Evolutionary conservation across 768 basidiomycete species (phyloP).

Genomic region (Fomitopsis serialis): DNA sequence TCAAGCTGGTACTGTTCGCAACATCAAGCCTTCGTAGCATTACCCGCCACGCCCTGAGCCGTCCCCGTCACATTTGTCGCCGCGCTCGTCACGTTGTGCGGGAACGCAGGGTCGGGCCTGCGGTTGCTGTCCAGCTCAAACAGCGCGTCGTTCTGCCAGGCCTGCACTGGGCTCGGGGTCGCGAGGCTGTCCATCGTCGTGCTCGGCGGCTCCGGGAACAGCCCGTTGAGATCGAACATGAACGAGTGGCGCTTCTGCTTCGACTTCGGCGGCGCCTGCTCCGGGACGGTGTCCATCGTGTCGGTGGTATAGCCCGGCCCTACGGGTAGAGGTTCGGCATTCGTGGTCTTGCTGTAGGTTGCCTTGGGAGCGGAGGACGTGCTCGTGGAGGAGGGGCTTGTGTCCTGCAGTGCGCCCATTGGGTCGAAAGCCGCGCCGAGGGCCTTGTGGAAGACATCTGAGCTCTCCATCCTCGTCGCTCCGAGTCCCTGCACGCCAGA

Average conservation of each 20-base stretch:
- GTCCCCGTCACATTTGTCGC: constrained; percentile 3
- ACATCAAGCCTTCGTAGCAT: not conserved
- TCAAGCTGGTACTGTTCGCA: no score
- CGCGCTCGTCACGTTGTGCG: not conserved
- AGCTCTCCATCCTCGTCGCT: not conserved
- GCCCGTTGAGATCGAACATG: not conserved
- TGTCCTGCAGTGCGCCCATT: not conserved
- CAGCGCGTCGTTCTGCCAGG: constrained; percentile 16
- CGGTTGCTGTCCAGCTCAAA: constrained; percentile 24
- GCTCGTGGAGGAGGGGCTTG: not conserved
- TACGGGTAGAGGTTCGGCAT: not conserved
- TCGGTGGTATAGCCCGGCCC: not conserved
- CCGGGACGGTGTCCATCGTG: constrained; percentile 1
- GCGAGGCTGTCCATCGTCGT: not conserved
- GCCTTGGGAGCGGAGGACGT: not conserved
- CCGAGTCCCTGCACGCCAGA: not conserved
- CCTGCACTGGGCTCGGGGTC: not conserved
- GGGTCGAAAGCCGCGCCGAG: not conserved
- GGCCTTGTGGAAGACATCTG: not conserved
- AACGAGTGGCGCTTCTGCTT: constrained; percentile 1
- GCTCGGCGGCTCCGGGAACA: not conserved
- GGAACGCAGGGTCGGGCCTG: constrained; percentile 2
- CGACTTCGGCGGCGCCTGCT: constrained; percentile 3
- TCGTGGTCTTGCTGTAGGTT: not conserved
- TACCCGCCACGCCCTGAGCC: not conserved